Conservation (phyloP, 768 basidiomycete genomes). For the Crucibulum laeve region DNA sequence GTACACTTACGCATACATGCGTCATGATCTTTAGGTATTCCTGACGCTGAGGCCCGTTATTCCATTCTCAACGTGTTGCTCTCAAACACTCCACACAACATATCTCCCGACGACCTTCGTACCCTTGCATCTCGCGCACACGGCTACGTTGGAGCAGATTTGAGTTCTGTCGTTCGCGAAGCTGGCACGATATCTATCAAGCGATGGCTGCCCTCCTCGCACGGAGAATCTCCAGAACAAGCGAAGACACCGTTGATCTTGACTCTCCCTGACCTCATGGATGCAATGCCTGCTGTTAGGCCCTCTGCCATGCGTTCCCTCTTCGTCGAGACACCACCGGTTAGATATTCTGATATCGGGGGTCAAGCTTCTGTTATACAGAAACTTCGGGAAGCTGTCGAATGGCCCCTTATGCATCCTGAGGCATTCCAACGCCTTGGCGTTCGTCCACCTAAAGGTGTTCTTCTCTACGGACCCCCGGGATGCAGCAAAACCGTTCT, state of each 20-base stretch:
- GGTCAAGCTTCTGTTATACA: constrained; percentile 80
- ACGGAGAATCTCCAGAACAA: not conserved
- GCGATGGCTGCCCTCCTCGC: constrained; percentile 50
- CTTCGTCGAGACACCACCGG: constrained; percentile 79
- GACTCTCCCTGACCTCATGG: constrained; percentile 56
- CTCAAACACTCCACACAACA: constrained; percentile 70
- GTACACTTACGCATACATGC: not conserved
- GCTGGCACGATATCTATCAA: constrained; percentile 92
- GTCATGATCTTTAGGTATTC: constrained; percentile 56
- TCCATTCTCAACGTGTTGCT: constrained; percentile 88
- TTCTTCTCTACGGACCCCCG: constrained; percentile 91
- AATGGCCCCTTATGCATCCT: constrained; percentile 90
- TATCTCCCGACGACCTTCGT: constrained; percentile 57
- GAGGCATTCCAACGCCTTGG: constrained; percentile 86
- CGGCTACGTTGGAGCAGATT: constrained; percentile 96
- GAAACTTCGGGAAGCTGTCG: constrained; percentile 85
- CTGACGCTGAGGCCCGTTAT: constrained; percentile 79
- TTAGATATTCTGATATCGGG: constrained; percentile 86
- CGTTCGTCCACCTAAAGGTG: constrained; percentile 82
- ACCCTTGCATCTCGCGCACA: constrained; percentile 76
- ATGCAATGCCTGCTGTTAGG: constrained; percentile 73
- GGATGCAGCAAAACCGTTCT: constrained; percentile 97
- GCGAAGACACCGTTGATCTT: constrained; percentile 31
- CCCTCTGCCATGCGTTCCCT: constrained; percentile 95
- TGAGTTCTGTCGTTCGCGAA: constrained; percentile 88